Evolutionary conservation across 1,284 basidiomycete species (phyloP).

Genomic region (Boletus chippewaensis): DNA sequence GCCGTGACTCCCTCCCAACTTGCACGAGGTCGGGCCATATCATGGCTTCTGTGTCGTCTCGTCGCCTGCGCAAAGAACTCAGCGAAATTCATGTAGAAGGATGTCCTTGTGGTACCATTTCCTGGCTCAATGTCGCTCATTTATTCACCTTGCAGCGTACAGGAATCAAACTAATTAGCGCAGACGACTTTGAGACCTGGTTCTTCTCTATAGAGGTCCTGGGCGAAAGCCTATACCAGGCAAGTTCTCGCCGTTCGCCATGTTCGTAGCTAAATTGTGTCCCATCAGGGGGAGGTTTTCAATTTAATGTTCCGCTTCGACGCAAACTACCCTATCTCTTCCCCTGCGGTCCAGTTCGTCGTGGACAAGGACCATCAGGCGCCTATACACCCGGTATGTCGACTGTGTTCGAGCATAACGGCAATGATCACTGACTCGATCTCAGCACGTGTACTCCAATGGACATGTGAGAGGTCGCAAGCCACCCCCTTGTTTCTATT

Average conservation of each 20-base stretch:
- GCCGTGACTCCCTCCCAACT: slow-evolving; percentile 10
- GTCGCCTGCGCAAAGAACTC: slow-evolving; percentile 68
- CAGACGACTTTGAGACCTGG: slow-evolving; percentile 72
- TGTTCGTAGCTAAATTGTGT: slow-evolving; percentile 8
- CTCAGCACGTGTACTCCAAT: slow-evolving; percentile 77
- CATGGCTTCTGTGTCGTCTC: slow-evolving; percentile 53
- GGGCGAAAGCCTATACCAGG: slow-evolving; percentile 71
- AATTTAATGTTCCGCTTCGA: slow-evolving; percentile 76
- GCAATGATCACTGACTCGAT: slow-evolving; percentile 13
- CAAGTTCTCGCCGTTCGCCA: slow-evolving; percentile 22
- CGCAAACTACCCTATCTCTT: slow-evolving; percentile 67
- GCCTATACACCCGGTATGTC: slow-evolving; percentile 68
- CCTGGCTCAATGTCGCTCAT: not conserved
- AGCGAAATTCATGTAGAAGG: slow-evolving; percentile 63
- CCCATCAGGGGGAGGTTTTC: slow-evolving; percentile 60
- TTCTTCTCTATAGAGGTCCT: slow-evolving; percentile 69
- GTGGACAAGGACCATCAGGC: slow-evolving; percentile 53
- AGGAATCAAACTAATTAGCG: slow-evolving; percentile 67
- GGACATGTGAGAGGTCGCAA: slow-evolving; percentile 55
- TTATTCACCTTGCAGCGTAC: slow-evolving; percentile 3
- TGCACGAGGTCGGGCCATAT: slow-evolving; percentile 34
- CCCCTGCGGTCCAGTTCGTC: slow-evolving; percentile 78
- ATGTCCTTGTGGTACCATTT: slow-evolving; percentile 55
- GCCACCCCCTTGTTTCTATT: slow-evolving; percentile 3
- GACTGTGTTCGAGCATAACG: not conserved